Base-by-base conservation (phyloP, 2,329 filamentous ascomycete genomes). In the Cercospora sp. region DNA sequence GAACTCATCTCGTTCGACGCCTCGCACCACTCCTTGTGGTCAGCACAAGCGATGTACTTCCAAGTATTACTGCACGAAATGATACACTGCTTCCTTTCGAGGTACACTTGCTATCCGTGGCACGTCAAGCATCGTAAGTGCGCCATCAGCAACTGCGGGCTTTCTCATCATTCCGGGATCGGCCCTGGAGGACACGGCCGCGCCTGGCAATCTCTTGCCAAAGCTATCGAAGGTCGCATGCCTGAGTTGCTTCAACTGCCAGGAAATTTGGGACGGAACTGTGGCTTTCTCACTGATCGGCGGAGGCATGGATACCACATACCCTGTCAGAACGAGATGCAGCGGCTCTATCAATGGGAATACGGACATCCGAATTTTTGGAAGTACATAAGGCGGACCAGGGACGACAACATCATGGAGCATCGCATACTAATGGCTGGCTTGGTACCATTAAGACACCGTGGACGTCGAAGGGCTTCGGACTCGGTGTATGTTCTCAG, bases 91-190 rank as follows among this genome's bases (percentile, higher is more conserved):
- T 70, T 59, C 37, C 55, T 68, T 37, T 32, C 37, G 5, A 32
- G 58, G n/a, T 70, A 67, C 49, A 60, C 65, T 8, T 69, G 66
- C 64, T 66, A 66, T 59, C 69, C 69, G 13, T 70, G 66, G 69
- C 32, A 40, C 32, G 10, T 16, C 18, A 63, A 24, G 40, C 59
- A 61, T 30, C 37, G 34, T 6, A 13, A n/a, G 8, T 68, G 60
- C 55, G 63, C 64, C 9, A 59, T 40, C 12, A 51, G 57, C 24
- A 32, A n/a, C 16, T 68, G 66, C 28, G 64, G 61, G 32, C 53
- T 40, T 40, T 68, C 62, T 16, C 69, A 65, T 32, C 21, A 49
- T 2, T 55, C 43, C 6, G 63, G 67, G 18, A 16, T 68, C 3
- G 67, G 67, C 7, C 13, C 34, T 3, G 55, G 67, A 34, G 69